A percentile compares a stretch with the other conserved stretches of the same genome.
Conservation (phyloP, 768 basidiomycete genomes). For the Gymnopilus dilepis region DNA sequence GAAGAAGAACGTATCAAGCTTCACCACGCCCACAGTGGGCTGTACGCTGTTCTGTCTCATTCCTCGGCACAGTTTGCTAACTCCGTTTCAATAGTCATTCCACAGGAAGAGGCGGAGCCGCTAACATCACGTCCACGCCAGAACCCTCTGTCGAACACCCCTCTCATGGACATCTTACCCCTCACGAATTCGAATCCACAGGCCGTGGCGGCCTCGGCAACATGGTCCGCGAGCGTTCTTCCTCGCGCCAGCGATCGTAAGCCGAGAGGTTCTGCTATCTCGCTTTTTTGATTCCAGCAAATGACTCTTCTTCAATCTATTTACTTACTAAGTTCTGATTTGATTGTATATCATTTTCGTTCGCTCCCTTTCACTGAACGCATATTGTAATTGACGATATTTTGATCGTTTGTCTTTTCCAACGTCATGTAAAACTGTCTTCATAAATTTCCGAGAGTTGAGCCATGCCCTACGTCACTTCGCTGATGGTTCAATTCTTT, state of each 20-base stretch:
- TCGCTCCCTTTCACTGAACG: too few relatives aligned
- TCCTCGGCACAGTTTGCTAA: neutral
- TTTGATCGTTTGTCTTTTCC: too few relatives aligned
- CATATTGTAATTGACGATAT: too few relatives aligned
- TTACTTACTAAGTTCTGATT: too few relatives aligned
- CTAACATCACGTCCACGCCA: slow-evolving; percentile 53
- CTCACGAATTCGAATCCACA: slow-evolving; percentile 40
- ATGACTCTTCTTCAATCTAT: too few relatives aligned
- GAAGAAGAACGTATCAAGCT: slow-evolving; percentile 33
- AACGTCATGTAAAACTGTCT: too few relatives aligned
- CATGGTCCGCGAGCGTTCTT: slow-evolving; percentile 34
- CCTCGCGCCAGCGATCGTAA: neutral
- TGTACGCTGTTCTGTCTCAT: slow-evolving; percentile 40
- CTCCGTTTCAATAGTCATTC: slow-evolving; percentile 51
- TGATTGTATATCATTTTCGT: too few relatives aligned
- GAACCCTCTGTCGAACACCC: slow-evolving; percentile 43
- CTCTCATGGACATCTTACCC: neutral
- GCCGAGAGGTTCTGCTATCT: too few relatives aligned
- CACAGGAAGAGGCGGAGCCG: slow-evolving; percentile 71
- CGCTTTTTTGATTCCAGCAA: too few relatives aligned
- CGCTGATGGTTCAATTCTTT: too few relatives aligned
- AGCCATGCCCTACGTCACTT: too few relatives aligned
- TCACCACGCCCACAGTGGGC: slow-evolving; percentile 22
- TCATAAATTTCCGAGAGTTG: too few relatives aligned
- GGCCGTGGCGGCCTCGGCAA: slow-evolving; percentile 73